Conservation (phyloP, 23 red algal genomes). For the Gracilariopsis chorda region DNA sequence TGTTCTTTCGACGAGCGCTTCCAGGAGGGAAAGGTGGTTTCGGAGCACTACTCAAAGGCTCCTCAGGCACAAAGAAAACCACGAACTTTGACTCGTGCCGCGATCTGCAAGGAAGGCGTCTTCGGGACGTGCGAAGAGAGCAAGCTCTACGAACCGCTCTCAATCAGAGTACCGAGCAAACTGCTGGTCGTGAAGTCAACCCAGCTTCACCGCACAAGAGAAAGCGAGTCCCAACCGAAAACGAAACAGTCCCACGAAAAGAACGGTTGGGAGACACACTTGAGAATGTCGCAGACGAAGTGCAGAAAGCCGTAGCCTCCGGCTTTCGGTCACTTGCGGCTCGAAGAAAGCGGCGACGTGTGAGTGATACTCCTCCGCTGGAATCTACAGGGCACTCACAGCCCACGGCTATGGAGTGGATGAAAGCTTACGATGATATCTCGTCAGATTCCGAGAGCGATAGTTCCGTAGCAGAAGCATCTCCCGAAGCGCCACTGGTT, state of each 20-base stretch:
- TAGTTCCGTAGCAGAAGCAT: background rate
- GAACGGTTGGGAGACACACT: background rate
- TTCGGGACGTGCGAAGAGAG: constrained; percentile 46
- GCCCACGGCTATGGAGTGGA: background rate
- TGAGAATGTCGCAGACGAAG: background rate
- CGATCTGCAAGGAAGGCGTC: constrained; percentile 48
- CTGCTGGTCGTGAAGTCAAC: background rate
- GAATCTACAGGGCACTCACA: background rate
- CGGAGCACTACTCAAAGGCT: constrained; percentile 48
- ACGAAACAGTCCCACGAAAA: background rate
- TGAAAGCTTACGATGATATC: background rate
- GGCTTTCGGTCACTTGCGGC: background rate
- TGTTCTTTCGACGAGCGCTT: constrained; percentile 34
- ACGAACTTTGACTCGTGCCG: constrained; percentile 71
- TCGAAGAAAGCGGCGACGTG: background rate
- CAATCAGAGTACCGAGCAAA: background rate
- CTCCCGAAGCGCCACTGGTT: background rate
- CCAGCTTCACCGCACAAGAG: background rate
- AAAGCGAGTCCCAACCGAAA: background rate
- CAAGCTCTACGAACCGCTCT: background rate
- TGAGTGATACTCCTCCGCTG: background rate
- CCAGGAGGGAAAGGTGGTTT: constrained; percentile 77
- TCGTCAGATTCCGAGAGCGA: background rate
- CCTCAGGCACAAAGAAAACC: constrained; percentile 38
- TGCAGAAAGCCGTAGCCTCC: background rate